Evolutionary conservation across 1,139 yeast genomes (phyloP).

Genomic region (Eremothecium coryli): DNA sequence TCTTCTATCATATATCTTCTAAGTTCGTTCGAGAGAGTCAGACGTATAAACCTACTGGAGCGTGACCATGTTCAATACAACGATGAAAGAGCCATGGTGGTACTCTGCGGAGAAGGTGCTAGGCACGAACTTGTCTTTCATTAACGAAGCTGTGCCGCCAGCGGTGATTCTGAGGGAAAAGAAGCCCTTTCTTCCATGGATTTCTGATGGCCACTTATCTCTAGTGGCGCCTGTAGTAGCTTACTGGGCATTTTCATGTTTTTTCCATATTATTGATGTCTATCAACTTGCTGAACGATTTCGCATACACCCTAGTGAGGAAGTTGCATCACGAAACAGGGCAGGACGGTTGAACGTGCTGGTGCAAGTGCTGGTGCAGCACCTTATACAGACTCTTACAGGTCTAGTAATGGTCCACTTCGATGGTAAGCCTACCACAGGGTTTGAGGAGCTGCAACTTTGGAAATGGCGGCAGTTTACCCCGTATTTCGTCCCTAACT

Average conservation of each 20-base stretch:
- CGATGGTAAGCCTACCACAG: slow-evolving; percentile 62
- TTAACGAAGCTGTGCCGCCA: slow-evolving; percentile 18
- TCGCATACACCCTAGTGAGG: slow-evolving; percentile 87
- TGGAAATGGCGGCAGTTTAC: slow-evolving; percentile 52
- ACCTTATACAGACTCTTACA: slow-evolving; percentile 63
- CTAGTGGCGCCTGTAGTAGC: slow-evolving; percentile 66
- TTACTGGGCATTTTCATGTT: slow-evolving; percentile 69
- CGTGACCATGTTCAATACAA: too few species aligned
- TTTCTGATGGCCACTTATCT: slow-evolving; percentile 59
- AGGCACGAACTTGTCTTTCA: too few species aligned
- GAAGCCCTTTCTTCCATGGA: slow-evolving; percentile 13
- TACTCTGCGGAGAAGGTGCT: too few species aligned
- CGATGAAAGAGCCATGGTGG: too few species aligned
- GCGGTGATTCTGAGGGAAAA: slow-evolving; percentile 11
- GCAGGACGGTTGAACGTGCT: slow-evolving; percentile 63
- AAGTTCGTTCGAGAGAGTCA: too few species aligned
- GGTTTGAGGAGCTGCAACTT: slow-evolving; percentile 58
- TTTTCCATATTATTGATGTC: slow-evolving; percentile 69
- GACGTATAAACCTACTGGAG: too few species aligned
- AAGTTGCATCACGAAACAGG: slow-evolving; percentile 64
- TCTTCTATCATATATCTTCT: too few species aligned
- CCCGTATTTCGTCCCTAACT: slow-evolving; percentile 36
- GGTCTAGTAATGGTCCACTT: slow-evolving; percentile 48
- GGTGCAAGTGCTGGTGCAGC: slow-evolving; percentile 77
- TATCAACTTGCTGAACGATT: slow-evolving; percentile 69